Conservation (phyloP, 805 yeast genomes). For the Saccharomycopsis oosterbeekiorum region DNA sequence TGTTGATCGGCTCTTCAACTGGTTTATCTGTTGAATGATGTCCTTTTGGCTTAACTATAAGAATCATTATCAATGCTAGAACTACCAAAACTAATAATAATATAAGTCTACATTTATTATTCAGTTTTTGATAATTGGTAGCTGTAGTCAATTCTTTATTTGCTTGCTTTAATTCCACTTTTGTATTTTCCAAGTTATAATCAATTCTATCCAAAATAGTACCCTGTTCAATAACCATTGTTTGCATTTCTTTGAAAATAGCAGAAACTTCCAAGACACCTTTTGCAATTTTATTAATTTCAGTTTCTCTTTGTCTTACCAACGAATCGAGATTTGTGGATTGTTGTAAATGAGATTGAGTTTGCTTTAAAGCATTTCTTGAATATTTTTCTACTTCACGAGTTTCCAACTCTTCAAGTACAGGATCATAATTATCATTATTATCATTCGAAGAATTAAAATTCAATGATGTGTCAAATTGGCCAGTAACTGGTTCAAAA, state of each 20-base stretch:
- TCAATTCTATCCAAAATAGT: constrained; percentile 89
- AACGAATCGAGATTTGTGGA: constrained; percentile 18
- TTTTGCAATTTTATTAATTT: constrained; percentile 83
- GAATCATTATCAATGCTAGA: constrained; percentile 36
- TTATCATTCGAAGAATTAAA: constrained; percentile 19
- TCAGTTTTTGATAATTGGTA: constrained; percentile 70
- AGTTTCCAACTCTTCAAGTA: constrained; percentile 27
- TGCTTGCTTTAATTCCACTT: constrained; percentile 63
- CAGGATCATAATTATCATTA: constrained; percentile 21
- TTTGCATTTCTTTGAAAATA: constrained; percentile 87
- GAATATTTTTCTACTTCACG: constrained; percentile 42
- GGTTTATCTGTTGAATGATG: background rate
- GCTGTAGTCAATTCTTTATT: constrained; percentile 72
- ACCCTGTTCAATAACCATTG: constrained; percentile 90
- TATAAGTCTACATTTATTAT: constrained; percentile 85
- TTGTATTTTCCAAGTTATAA: constrained; percentile 78
- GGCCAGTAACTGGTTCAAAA: constrained; percentile 31
- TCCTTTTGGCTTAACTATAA: constrained; percentile 10
- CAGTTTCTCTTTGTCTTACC: constrained; percentile 65
- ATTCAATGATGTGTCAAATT: constrained; percentile 21
- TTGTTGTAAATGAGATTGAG: constrained; percentile 31
- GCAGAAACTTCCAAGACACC: constrained; percentile 91
- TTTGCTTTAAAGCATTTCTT: constrained; percentile 40
- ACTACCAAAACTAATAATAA: constrained; percentile 63
- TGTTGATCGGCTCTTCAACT: background rate